These are phyloP conservation scores for Trichoderma afroharzianum DNA, from an alignment of 2,329 filamentous ascomycete species.

Conservation along the genomic window DNA sequence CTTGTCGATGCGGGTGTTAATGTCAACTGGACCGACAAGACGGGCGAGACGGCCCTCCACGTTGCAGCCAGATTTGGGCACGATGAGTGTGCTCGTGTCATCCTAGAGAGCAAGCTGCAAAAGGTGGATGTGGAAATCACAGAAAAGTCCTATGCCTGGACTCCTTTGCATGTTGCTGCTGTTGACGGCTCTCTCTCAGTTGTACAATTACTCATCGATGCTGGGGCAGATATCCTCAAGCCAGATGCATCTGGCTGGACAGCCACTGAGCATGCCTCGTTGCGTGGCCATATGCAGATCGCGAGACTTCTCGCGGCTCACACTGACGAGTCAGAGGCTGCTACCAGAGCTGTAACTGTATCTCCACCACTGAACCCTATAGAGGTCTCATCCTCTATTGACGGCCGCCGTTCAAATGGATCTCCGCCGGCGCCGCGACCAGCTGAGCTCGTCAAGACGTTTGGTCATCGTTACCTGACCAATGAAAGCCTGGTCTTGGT, in stretches of 20 bases:
- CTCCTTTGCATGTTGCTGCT: constrained; percentile 86
- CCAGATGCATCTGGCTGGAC: constrained; percentile 90
- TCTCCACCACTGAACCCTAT: constrained; percentile 29
- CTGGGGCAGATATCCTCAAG: constrained; percentile 71
- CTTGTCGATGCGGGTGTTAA: constrained; percentile 87
- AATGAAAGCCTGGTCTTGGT: constrained; percentile 87
- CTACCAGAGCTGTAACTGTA: constrained; percentile 23
- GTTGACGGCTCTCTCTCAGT: constrained; percentile 81
- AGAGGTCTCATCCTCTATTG: constrained; percentile 59
- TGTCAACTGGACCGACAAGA: constrained; percentile 87
- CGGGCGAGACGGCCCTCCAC: constrained; percentile 87
- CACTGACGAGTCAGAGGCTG: constrained; percentile 30
- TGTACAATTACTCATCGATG: constrained; percentile 71
- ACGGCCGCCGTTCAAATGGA: constrained; percentile 54
- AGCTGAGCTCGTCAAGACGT: constrained; percentile 83
- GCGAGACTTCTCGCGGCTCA: constrained; percentile 64
- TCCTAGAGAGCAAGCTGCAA: constrained; percentile 66
- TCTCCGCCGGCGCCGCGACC: constrained; percentile 46
- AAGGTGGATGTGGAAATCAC: constrained; percentile 71
- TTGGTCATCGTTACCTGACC: constrained; percentile 91
- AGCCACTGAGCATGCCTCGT: constrained; percentile 84
- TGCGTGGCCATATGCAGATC: constrained; percentile 83
- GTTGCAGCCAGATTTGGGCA: constrained; percentile 88
- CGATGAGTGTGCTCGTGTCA: constrained; percentile 70
- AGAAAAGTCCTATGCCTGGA: constrained; percentile 89